Base-by-base conservation (phyloP, 2,329 filamentous ascomycete genomes). In the Bipolaris victoriae region DNA sequence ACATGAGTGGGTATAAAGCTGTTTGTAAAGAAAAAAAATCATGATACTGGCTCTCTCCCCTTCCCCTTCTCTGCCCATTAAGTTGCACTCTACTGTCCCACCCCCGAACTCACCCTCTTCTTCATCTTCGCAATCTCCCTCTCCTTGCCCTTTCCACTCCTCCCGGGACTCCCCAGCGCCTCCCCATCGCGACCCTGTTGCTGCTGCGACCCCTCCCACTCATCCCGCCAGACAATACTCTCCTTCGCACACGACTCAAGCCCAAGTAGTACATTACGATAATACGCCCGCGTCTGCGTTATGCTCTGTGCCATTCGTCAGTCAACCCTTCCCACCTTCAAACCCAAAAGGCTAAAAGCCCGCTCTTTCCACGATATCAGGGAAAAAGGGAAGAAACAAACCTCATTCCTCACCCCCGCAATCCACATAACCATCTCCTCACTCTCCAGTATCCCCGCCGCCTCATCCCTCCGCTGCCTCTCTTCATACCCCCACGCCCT, bases 371-470 rank as follows among this genome's bases (percentile, higher is more conserved):
- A 3, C 9, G 3, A 31, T 31, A 3, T 31, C 9, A 10, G 31
- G 22, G 29, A 29, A 15, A 24, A 29, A 7, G 7, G 24, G 9
- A 36, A 16, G 46, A 43, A 13, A 13, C 62, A 11, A 54, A 77
- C 76, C 72, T 78, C 76, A 29, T 76, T 67, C 47, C 73, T 46
- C 24, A 57, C 65, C 7, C 52, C 60, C 31, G 67, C 61, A 43
- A 67, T 69, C 74, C 76, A 77, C 10, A 77, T 67, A 35, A 78
- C 48, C 71, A 77, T 60, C 60, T 79, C 77, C 9, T 62, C 62
- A 45, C 65, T 76, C 40, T 72, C 72, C 1, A 78, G 55, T 33
- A 77, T 71, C 15, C 58, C 48, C 0, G 68, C 73, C 0, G 76
- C 77, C 39, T 72, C 61, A 18, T 71, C 60, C 1, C 76, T 60